Base-by-base conservation (phyloP, 192 early-diverging fungal species). In the Phlyctochytrium bullatum region DNA sequence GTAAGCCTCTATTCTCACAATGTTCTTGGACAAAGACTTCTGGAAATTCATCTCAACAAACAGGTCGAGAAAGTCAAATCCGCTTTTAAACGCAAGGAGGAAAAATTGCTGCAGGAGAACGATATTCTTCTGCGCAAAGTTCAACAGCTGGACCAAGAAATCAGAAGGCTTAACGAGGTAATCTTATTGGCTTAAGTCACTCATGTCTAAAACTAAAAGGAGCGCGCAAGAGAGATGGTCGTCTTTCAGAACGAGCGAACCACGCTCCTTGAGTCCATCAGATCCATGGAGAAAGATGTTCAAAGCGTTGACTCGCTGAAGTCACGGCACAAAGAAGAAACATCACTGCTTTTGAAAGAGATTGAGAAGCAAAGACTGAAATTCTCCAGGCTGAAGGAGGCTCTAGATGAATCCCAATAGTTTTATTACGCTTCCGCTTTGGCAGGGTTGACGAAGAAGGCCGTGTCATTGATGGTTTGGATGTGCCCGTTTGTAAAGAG, bases 41-140 rank as follows among this genome's bases (percentile, higher is more conserved):
- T n/a, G n/a, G n/a, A n/a, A n/a, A n/a, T n/a, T n/a, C n/a, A n/a
- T n/a, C n/a, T n/a, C n/a, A n/a, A n/a, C n/a, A n/a, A n/a, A n/a
- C 33, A 34, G 58, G 80, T 82, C 14, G 58, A 47, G 10, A 72
- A 66, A 34, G 69, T 80, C 1, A 75, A 71, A 50, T 50, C 36
- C 0, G 64, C 69, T 0, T 84, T 77, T 47, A 66, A 75, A 50
- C 73, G 73, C 2, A 85, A 84, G 56, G 80, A 83, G 53, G 69
- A 75, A 47, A 73, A 75, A 33, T 64, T 76, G 36, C n/a, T 62
- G 23, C 54, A 69, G 63, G 77, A 81, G 30, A 71, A 60, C 20
- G 61, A 75, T 20, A 63, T 52, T 31, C 52, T 68, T 17, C 32
- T 77, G 16, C 35, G 70, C 36, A 54, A 54, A 14, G 59, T 67